Base-by-base conservation (phyloP, 2,329 filamentous ascomycete genomes). In the Cladosporium sp. region DNA sequence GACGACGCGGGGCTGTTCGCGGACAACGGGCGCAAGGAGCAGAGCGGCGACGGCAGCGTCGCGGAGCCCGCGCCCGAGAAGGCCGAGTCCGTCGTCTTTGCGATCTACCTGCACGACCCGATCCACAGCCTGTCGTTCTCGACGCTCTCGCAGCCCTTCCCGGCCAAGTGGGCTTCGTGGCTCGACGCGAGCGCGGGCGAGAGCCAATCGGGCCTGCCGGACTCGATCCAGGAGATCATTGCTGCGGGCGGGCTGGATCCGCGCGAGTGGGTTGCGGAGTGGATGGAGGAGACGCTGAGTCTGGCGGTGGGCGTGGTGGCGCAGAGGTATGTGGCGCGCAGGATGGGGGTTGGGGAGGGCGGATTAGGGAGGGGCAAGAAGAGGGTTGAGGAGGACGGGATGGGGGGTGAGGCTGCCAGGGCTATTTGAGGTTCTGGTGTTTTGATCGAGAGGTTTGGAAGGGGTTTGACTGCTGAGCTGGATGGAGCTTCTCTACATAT, bases 251-350 rank as follows among this genome's bases (percentile, higher is more conserved):
- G 82, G 9, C 89, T 97, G 2, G 93, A 98, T 66, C 93, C 93
- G 0, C 80, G 93, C 54, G 93, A 98, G 70, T 98, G 93, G 93
- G 88, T 95, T 35, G 87, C 91, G 3, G 93, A 97, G 70, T 98
- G 93, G 93, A 80, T 98, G 43, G 92, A 97, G 73, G 92, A 97
- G 73, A 75, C 84, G 0, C 77, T 98, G 32, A 83, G 77, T 38
- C 74, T 97, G 45, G 81, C 84, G 3, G 81, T 95, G 0, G 92
- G 93, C 14, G 76, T 95, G 7, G 85, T 97, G 3, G 93, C 93
- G 2, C 93, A 98, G 77, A 79, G 91, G 58, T 98, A 98, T 67
- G 93, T 98, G 16, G 92, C 93, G 4, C 82, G 87, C 56, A 78
- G 93, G 53, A 98, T 98, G 93, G 92, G 93, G 10, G 92, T 98